phyloP scores from a whole-genome alignment of 2,329 filamentous ascomycete species.

The Colletotrichum acutatum region DNA sequence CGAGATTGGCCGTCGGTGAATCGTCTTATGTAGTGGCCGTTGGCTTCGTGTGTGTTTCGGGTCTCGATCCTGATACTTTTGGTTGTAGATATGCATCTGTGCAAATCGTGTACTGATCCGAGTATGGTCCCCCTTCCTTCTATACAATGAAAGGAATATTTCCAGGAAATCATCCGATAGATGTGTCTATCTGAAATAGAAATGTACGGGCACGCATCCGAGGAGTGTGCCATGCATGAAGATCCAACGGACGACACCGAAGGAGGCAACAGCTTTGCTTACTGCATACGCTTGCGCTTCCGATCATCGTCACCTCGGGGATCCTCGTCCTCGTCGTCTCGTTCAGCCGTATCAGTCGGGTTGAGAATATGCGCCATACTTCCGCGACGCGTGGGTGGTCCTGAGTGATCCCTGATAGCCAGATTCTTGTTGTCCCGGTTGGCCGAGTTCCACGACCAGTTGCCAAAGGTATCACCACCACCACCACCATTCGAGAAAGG shows the following conservation, averaged over 20 bases:
- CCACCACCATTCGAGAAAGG: slow-evolving; percentile 59
- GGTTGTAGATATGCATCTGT: slow-evolving; percentile 15
- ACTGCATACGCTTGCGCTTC: slow-evolving; percentile 71
- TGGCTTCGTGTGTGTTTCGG: slow-evolving; percentile 29
- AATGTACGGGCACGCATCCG: slow-evolving; percentile 18
- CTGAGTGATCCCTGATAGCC: slow-evolving; percentile 64
- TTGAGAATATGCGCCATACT: slow-evolving; percentile 75
- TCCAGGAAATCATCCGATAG: slow-evolving; percentile 15
- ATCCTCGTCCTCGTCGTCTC: slow-evolving; percentile 67
- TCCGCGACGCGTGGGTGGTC: slow-evolving; percentile 65
- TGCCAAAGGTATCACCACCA: slow-evolving; percentile 59
- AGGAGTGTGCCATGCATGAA: not conserved
- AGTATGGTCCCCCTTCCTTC: slow-evolving; percentile 5
- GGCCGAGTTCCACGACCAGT: slow-evolving; percentile 67
- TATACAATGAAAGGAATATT: slow-evolving; percentile 23
- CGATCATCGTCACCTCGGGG: slow-evolving; percentile 66
- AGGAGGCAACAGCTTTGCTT: slow-evolving; percentile 18
- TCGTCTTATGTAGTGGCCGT: slow-evolving; percentile 27
- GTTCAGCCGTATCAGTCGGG: slow-evolving; percentile 66
- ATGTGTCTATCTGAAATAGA: slow-evolving; percentile 15
- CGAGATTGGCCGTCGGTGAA: not conserved
- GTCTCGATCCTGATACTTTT: slow-evolving; percentile 11
- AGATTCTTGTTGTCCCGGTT: slow-evolving; percentile 63
- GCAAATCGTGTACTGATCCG: slow-evolving; percentile 4
- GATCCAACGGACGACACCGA: no score